Evolutionary conservation across 805 yeast species (phyloP), one percentile per base, ranked within the genome.

Genomic region (Komagataella pastoris): DNA sequence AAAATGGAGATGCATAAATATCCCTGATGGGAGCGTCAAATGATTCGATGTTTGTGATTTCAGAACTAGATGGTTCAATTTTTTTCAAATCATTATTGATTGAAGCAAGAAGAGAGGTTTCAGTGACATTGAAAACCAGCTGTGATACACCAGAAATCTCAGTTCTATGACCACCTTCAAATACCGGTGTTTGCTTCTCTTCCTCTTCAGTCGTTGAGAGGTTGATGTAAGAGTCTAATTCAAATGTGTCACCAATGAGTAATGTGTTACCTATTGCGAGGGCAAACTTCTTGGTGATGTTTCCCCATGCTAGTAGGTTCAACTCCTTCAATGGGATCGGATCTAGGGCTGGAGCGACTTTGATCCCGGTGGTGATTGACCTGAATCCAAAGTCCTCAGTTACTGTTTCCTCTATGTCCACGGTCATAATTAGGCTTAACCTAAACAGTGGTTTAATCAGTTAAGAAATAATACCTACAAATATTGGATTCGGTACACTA

Each of bases 331-430:
- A 72, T 17, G 68, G 74, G 50, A 61, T 52, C 17, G 53, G 55
- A 55, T 74, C 77, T 14, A 63, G 68, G 10, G 54, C 59, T 4
- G 65, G 54, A n/a, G 70, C 72, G 17, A 74, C 57, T 40, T 69
- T 60, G 10, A 56, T 57, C 17, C 62, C 56, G 10, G 58, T 53
- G 14, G 71, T 73, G 7, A 70, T 46, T 40, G 65, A 58, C 54
- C 66, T 72, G 63, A 74, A 75, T 5, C 79, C 79, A 53, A 71
- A 65, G 55, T 72, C 74, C 53, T 72, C 74, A 3, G 74, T 47
- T 6, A 24, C 44, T 3, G 36, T 14, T 43, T 47, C 49, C 43
- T 47, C 43, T 17, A 47, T 44, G 14, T 44, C 47, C 10, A 17
- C 47, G 12, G 18, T 10, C 18, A 17, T 17, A 7, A 8, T 44